Evolutionary conservation across 164 flowering plant species (phyloP).

Genomic region (Echeveria elegans): DNA sequence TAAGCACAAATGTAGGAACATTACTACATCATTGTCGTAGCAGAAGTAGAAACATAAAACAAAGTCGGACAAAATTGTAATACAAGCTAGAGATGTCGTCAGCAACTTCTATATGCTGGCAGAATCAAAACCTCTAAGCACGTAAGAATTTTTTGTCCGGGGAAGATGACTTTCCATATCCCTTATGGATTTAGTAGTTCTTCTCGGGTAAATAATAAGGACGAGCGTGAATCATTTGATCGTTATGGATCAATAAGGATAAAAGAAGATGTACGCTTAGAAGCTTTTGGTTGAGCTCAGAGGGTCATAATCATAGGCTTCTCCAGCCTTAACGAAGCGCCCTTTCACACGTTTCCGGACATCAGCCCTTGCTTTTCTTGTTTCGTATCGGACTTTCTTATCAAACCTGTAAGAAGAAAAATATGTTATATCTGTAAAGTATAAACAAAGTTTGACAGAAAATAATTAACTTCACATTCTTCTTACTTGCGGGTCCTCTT

Average conservation of each 20-base stretch:
- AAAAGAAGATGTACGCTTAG: background rate
- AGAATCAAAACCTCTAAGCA: background rate
- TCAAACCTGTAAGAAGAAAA: background rate
- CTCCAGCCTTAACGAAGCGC: constrained; percentile 5
- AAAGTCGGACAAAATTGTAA: background rate
- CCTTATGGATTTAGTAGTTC: background rate
- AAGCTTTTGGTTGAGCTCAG: background rate
- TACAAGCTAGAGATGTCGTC: background rate
- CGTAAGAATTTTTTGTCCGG: no score
- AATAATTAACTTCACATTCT: background rate
- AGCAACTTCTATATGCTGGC: background rate
- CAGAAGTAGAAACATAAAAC: background rate
- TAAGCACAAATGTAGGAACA: background rate
- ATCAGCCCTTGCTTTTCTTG: background rate
- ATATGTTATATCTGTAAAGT: no score
- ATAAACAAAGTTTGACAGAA: background rate
- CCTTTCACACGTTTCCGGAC: background rate
- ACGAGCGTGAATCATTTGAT: background rate
- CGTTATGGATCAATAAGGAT: background rate
- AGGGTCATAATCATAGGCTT: background rate
- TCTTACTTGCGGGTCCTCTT: constrained; percentile 74
- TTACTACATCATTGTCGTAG: background rate
- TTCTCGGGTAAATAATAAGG: background rate
- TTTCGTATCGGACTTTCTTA: background rate
- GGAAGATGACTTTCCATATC: background rate